phyloP scores from a whole-genome alignment of 805 yeast species.

The Kuraishia floccosa region DNA sequence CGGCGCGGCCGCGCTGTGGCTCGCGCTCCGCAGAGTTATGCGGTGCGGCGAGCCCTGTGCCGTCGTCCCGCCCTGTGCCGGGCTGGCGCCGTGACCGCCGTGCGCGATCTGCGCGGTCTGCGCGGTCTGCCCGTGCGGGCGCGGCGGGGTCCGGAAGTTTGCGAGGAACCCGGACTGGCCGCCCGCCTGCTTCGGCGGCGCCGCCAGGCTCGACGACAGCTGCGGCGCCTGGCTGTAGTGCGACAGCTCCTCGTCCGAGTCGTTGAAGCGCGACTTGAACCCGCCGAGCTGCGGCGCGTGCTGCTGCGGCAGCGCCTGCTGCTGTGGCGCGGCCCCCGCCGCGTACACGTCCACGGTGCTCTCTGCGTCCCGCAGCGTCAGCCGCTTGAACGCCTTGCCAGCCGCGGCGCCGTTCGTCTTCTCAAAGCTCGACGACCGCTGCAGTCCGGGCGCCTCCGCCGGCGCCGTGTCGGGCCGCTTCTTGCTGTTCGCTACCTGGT shows the following conservation, averaged over 20 bases:
- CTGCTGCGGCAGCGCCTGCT: slow-evolving; percentile 13
- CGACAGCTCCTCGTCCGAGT: too few species aligned
- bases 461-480: slow-evolving; percentile 20
- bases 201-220: too few species aligned
- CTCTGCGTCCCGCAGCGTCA: slow-evolving; percentile 4
- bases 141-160: too few species aligned
- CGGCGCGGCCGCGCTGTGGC: slow-evolving; percentile 1
- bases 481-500: slow-evolving; percentile 34
- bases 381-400: slow-evolving; percentile 3
- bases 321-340: slow-evolving; percentile 8
- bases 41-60: too few species aligned
- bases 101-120: too few species aligned
- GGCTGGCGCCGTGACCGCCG: too few species aligned
- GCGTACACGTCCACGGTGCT: slow-evolving; percentile 4
- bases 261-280: not conserved
- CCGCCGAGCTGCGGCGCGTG: slow-evolving; percentile 6
- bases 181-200: too few species aligned
- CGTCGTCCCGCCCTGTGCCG: too few species aligned
- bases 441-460: slow-evolving; percentile 16
- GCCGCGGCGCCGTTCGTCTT: slow-evolving; percentile 14
- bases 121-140: too few species aligned
- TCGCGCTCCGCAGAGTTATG: slow-evolving; percentile 4
- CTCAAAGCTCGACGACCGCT: slow-evolving; percentile 45
- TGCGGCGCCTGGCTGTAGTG: too few species aligned
- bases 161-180: too few species aligned